Base-by-base conservation (phyloP, 805 yeast species). In the Ogataea trehalophila region DNA sequence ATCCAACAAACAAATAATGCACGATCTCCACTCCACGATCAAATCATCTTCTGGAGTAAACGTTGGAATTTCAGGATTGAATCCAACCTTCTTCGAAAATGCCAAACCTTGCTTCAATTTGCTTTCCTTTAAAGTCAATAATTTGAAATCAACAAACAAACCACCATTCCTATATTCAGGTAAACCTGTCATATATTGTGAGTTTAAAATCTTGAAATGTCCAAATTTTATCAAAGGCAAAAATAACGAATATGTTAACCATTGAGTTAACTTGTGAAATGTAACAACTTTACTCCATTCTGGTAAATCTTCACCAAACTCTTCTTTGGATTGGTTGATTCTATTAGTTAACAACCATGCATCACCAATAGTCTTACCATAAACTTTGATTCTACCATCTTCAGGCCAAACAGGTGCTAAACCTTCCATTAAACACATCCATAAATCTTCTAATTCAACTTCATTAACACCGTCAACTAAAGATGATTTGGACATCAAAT, bases 111-210 rank as follows among this genome's bases (percentile, higher is more conserved):
- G 51, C 18, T 56, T 47, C 13, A 66, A 48, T 11, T 59, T 65
- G 3, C 68, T 73, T 1, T 72, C 69, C 54, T 80, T 81, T 43
- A 81, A 61, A 5, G 64, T 54, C 39, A 81, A 60, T 0, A 81
- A 72, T 13, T 75, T 80, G 41, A 77, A 66, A 60, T 81, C 87
- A 37, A 78, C 75, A 57, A 81, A 70, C 33, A 81, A 62, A 0
- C 87, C 87, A 40, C 87, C 87, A 50, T 81, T 81, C 57, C 87
- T 67, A 55, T 79, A 79, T 59, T 79, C 84, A 7, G 84, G 84
- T 33, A 79, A 65, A 1, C 83, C 84, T 0, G 83, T 79, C 67
- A 75, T 76, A 45, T 68, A 63, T 7, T 60, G 54, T 40, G 73
- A 68, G 50, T 74, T 70, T 11, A 51, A 47, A 31, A 73, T 63